Base-by-base conservation (phyloP, 2,329 filamentous ascomycete genomes). In the Rachicladosporium sp. region DNA sequence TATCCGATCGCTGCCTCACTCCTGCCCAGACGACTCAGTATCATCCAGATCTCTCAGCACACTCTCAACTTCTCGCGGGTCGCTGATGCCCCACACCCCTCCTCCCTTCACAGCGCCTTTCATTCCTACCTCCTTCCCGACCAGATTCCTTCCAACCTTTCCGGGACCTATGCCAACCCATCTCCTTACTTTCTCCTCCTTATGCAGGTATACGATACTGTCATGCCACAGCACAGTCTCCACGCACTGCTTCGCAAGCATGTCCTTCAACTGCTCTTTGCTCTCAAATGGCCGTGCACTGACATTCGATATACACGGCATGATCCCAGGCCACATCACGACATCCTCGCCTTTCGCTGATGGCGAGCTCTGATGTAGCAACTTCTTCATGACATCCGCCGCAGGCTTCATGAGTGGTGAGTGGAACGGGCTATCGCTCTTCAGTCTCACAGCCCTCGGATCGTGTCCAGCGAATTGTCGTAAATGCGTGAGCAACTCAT, bases 211-310 rank as follows among this genome's bases (percentile, higher is more conserved):
- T 49, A 77, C 78, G 52, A 96, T 88, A 52, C 84, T 91, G 50
- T 93, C 85, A 79, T 88, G 94, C 89, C 89, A 96, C 43, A 76
- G 72, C 32, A 96, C 86, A 23, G 88, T 95, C 64, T 94, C 86
- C n/a, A 91, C 77, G 45, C 82, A 88, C 54, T 87, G 82, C 36
- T 84, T 67, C 1, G 87, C 80, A 36, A 94, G 66, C 34, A 93
- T 63, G 46, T 93, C 79, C 56, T 84, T 84, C 27, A 95, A 66
- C 46, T 93, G 76, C 31, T 76, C 76, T 50, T 76, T 78, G 47
- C 74, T 83, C 46, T 67, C 59, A 50, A 94, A 93, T 1, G 87
- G 87, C 39, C 78, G 65, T 3, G 82, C 88, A 6, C 79, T 82
- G 33, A 95, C 82, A 58, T 96, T 96, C 53, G 83, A 88, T 38